A percentile compares a stretch with the other conserved stretches of the same genome.
phyloP scores from a whole-genome alignment of 2,329 filamentous ascomycete species.

The Pseudocercospora macadamiae region DNA sequence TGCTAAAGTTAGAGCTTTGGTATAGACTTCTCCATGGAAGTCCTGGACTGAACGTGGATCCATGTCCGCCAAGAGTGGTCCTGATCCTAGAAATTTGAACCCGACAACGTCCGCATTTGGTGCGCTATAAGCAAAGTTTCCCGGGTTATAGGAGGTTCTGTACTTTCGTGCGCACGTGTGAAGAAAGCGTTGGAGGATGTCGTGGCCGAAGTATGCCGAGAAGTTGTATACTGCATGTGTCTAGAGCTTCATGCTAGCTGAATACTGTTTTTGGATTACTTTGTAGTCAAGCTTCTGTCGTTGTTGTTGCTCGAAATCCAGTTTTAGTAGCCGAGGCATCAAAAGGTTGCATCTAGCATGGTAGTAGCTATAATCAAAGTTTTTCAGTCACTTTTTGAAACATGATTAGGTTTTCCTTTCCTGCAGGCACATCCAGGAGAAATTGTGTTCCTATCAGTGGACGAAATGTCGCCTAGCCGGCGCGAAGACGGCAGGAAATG shows the following conservation, averaged over 20 bases:
- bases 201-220: not conserved
- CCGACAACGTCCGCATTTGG: not conserved
- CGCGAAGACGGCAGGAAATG: constrained; percentile 2
- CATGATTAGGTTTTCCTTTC: not conserved
- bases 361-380: not conserved
- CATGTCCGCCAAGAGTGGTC: not conserved
- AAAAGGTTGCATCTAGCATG: not conserved
- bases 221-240: not conserved
- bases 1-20: constrained; percentile 3
- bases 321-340: not conserved
- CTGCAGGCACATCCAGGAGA: not conserved
- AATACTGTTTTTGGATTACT: not conserved
- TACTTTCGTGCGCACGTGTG: not conserved
- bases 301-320: not conserved
- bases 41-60: not conserved
- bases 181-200: not conserved
- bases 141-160: not conserved
- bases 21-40: not conserved
- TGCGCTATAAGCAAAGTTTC: not conserved
- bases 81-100: not conserved
- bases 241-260: not conserved
- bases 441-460: not conserved
- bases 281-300: not conserved
- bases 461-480: not conserved
- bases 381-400: not conserved